Evolutionary conservation across 495 filamentous ascomycete genomes (phyloP).

Genomic region (Penicillium dipodomyicola): DNA sequence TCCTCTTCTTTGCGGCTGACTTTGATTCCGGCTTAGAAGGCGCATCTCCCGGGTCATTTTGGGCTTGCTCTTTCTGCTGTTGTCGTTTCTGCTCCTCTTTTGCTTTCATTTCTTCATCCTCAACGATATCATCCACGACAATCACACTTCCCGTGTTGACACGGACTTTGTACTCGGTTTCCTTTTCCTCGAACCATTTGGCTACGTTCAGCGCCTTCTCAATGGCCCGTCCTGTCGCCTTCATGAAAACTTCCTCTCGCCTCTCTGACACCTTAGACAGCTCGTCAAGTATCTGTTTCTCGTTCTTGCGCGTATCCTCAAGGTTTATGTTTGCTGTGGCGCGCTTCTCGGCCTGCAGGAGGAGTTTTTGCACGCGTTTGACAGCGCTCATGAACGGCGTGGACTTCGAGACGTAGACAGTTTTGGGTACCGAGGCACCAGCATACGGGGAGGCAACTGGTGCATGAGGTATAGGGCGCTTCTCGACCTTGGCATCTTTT

Average conservation of each 20-base stretch:
- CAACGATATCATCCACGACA: slow-evolving; percentile 69
- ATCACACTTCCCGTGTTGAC: slow-evolving; percentile 63
- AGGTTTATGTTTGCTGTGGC: slow-evolving; percentile 43
- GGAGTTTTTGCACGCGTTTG: slow-evolving; percentile 73
- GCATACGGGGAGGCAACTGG: slow-evolving; percentile 58
- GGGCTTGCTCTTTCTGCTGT: slow-evolving; percentile 22
- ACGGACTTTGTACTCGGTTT: slow-evolving; percentile 52
- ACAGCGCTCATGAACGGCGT: slow-evolving; percentile 81
- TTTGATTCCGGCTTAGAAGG: slow-evolving; percentile 18
- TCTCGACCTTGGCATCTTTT: slow-evolving; percentile 50
- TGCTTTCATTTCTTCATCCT: slow-evolving; percentile 34
- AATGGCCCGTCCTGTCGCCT: slow-evolving; percentile 79
- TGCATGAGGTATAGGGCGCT: slow-evolving; percentile 71
- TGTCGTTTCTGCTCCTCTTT: slow-evolving; percentile 22
- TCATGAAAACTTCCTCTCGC: slow-evolving; percentile 64
- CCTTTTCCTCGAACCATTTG: slow-evolving; percentile 59
- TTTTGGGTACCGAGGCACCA: slow-evolving; percentile 51
- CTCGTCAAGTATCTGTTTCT: slow-evolving; percentile 36
- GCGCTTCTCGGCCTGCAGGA: slow-evolving; percentile 62
- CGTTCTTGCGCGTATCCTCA: slow-evolving; percentile 39
- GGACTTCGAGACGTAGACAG: slow-evolving; percentile 73
- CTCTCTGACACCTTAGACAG: slow-evolving; percentile 40
- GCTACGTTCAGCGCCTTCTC: slow-evolving; percentile 64
- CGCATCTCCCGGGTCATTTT: neutral
- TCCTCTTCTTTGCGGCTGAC: slow-evolving; percentile 39